Evolutionary conservation across 257 asterid genomes (phyloP).

Genomic region (Coffea eugenioides): DNA sequence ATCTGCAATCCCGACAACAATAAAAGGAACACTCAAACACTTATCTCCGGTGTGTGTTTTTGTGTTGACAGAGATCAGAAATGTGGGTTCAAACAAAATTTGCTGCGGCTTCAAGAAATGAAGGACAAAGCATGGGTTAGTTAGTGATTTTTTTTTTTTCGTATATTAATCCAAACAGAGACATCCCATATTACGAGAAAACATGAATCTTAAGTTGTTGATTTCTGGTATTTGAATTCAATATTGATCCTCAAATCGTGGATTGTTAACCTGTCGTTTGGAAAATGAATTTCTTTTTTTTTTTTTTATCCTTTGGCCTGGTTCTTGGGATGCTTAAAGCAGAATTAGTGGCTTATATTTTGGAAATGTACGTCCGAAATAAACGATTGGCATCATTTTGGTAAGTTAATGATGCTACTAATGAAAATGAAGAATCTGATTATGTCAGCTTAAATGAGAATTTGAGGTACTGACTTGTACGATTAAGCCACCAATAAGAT

Average conservation of each 20-base stretch:
- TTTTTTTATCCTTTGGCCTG: no score
- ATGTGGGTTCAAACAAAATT: background rate
- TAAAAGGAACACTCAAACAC: background rate
- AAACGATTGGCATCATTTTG: background rate
- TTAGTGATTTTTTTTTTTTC: background rate
- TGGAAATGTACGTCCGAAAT: background rate
- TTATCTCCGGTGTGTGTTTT: background rate
- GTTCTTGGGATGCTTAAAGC: background rate
- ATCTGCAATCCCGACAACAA: background rate
- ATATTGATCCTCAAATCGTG: background rate
- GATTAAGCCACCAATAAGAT: background rate
- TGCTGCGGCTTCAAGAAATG: background rate
- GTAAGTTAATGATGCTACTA: background rate
- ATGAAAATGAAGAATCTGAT: background rate
- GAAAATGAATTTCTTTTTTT: background rate
- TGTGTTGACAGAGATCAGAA: background rate
- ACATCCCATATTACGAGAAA: background rate
- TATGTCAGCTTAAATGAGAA: background rate
- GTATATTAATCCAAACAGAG: background rate
- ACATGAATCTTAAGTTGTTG: background rate
- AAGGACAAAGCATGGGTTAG: background rate
- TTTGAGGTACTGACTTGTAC: background rate
- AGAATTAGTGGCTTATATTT: background rate
- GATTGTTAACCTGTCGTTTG: background rate
- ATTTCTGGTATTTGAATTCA: background rate